phyloP scores from a whole-genome alignment of 2,329 filamentous ascomycete genomes.

The Fusarium verrucosum region DNA sequence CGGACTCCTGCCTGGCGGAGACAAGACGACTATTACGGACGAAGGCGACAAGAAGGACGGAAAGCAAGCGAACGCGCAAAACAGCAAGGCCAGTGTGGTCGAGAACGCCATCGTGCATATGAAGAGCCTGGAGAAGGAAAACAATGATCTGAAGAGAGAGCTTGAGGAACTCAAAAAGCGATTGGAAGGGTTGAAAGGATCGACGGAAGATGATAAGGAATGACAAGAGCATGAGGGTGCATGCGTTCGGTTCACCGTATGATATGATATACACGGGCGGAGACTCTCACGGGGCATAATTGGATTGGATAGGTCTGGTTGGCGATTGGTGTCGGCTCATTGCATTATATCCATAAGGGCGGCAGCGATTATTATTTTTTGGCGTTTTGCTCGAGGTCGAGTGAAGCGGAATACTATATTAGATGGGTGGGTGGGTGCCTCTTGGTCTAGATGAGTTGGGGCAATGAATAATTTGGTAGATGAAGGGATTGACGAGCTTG shows the following conservation, averaged over 20 bases:
- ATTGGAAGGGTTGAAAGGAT: constrained; percentile 44
- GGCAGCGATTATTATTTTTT: constrained; percentile 33
- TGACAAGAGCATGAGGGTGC: constrained; percentile 9
- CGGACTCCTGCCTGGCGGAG: constrained; percentile 75
- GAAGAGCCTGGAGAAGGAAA: constrained; percentile 80
- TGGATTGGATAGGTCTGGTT: constrained; percentile 29
- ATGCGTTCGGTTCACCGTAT: neutral
- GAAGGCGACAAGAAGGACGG: constrained; percentile 60
- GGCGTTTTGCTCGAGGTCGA: constrained; percentile 21
- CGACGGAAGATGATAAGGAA: constrained; percentile 12
- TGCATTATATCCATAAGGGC: constrained; percentile 17
- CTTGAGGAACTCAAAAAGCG: constrained; percentile 52
- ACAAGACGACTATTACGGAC: constrained; percentile 52
- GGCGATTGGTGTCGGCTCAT: constrained; percentile 2
- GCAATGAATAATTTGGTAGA: constrained; percentile 8
- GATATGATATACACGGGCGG: neutral
- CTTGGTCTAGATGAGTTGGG: constrained; percentile 10
- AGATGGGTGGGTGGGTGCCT: constrained; percentile 28
- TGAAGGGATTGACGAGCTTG: neutral
- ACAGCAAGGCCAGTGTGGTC: constrained; percentile 97
- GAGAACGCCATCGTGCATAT: constrained; percentile 97
- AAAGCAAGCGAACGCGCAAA: constrained; percentile 66
- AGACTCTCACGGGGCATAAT: constrained; percentile 11
- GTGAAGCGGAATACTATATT: constrained; percentile 26
- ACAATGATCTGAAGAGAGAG: constrained; percentile 72